Evolutionary conservation across 805 yeast genomes (phyloP), one percentile per base, ranked within the genome.

Genomic region (Yarrowia sp.): DNA sequence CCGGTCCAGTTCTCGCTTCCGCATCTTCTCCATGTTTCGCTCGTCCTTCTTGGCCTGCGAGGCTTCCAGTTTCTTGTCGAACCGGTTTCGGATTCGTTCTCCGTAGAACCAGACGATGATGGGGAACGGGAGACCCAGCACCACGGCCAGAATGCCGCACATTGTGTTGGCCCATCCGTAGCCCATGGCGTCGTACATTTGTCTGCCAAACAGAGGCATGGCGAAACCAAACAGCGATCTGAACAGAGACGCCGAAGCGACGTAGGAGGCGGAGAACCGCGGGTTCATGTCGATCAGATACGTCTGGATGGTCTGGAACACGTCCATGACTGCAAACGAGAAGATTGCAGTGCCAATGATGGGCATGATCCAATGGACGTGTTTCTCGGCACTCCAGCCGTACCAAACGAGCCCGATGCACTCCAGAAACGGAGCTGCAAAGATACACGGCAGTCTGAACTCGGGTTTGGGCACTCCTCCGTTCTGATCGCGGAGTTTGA

Each of bases 221-320:
- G 84, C 80, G 67, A 87, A 89, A 1, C 93, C 94, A 73, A 89
- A 82, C 50, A 83, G 75, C 5, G 91, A 86, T 72, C 95, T 80
- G 72, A 86, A 83, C 70, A 88, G 83, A 0, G 91, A 86, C 3
- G 89, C 89, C 0, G 91, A 89, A 0, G 89, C 89, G 39, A 86
- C 82, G 0, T 89, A 83, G n/a, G 88, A 83, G 0, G 92, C 92
- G 0, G 92, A 85, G 71, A 83, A 87, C 67, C 84, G 79, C 38
- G 89, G 86, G 73, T 87, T 88, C 81, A 87, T 85, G 70, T 89
- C 92, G 58, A 90, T 88, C 71, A 90, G 78, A 72, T 90, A 90
- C 71, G 84, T 83, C 71, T 87, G 87, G 69, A 86, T 83, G n/a
- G 86, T 81, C 71, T 86, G 90, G 77, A 89, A 89, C n/a, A 86